Evolutionary conservation across 2,329 filamentous ascomycete genomes (phyloP).

Genomic region (Trichoderma sp.): DNA sequence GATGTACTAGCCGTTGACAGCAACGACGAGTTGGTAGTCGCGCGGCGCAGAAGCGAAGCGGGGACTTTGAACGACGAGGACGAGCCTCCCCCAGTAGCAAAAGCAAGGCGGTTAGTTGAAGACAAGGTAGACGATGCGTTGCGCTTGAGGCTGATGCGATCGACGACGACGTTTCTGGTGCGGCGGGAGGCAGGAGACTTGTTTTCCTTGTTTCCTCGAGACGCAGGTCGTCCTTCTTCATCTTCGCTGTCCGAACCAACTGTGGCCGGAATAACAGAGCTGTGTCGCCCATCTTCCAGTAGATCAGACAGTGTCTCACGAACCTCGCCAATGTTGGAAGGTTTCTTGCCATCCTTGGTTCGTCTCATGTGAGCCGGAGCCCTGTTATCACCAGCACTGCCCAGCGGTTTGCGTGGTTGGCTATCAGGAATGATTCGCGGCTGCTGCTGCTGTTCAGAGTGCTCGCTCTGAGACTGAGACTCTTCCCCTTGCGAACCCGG

Average conservation of each 20-base stretch:
- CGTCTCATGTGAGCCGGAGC: constrained; percentile 60
- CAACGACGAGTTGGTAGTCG: constrained; percentile 62
- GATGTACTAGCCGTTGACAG: constrained; percentile 38
- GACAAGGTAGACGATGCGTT: constrained; percentile 40
- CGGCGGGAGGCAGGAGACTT: constrained; percentile 37
- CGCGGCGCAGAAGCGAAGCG: constrained; percentile 66
- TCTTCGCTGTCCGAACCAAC: constrained; percentile 41
- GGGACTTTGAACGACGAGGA: constrained; percentile 61
- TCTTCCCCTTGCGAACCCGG: constrained; percentile 35
- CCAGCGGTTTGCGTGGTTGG: constrained; percentile 44
- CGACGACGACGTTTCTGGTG: constrained; percentile 53
- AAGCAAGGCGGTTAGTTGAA: constrained; percentile 50
- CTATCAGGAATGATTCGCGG: constrained; percentile 47
- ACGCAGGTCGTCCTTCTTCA: constrained; percentile 30
- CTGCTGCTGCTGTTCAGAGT: constrained; percentile 25
- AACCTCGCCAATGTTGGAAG: constrained; percentile 74
- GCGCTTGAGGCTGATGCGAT: constrained; percentile 70
- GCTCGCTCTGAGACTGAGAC: constrained; percentile 32
- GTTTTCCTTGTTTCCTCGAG: constrained; percentile 51
- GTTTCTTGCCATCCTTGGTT: constrained; percentile 61
- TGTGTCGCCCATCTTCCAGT: constrained; percentile 61
- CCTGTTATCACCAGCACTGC: constrained; percentile 43
- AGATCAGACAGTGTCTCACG: constrained; percentile 79
- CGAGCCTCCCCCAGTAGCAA: constrained; percentile 44
- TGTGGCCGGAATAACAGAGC: constrained; percentile 48